These are phyloP conservation scores for Volvox reticuliferus DNA, from an alignment of 139 green algal genomes.

Conservation along the genomic window DNA sequence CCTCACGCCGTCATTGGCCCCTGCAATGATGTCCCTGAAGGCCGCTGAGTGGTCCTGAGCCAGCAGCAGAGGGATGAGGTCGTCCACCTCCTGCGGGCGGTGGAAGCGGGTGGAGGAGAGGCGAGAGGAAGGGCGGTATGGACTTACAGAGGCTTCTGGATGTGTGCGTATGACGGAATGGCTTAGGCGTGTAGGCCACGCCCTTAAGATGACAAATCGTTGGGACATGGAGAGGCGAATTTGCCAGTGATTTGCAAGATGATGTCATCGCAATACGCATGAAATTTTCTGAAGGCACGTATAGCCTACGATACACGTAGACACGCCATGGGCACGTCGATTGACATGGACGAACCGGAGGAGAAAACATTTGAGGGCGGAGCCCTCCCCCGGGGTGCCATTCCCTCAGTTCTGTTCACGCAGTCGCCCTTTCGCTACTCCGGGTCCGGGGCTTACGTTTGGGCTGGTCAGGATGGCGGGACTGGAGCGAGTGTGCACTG, in stretches of 20 bases:
- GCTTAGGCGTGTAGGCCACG: too few species aligned
- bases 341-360: background rate
- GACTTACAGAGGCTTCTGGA: too few species aligned
- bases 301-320: too few species aligned
- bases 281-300: too few species aligned
- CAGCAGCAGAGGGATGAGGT: constrained; percentile 57
- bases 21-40: constrained; percentile 49
- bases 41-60: constrained; percentile 51
- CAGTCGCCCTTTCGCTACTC: background rate
- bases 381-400: background rate
- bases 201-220: too few species aligned
- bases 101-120: too few species aligned
- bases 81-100: constrained; percentile 30
- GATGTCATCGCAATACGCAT: too few species aligned
- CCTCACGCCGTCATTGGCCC: background rate
- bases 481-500: constrained; percentile 17
- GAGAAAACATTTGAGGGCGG: background rate
- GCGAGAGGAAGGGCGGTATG: background rate
- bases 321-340: too few species aligned
- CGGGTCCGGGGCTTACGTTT: background rate
- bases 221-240: too few species aligned
- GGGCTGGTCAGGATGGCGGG: constrained; percentile 35
- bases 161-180: too few species aligned
- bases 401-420: background rate
- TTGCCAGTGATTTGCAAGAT: too few species aligned